Evolutionary conservation across 2,329 filamentous ascomycete species (phyloP).

Genomic region (Daldinia sp.): DNA sequence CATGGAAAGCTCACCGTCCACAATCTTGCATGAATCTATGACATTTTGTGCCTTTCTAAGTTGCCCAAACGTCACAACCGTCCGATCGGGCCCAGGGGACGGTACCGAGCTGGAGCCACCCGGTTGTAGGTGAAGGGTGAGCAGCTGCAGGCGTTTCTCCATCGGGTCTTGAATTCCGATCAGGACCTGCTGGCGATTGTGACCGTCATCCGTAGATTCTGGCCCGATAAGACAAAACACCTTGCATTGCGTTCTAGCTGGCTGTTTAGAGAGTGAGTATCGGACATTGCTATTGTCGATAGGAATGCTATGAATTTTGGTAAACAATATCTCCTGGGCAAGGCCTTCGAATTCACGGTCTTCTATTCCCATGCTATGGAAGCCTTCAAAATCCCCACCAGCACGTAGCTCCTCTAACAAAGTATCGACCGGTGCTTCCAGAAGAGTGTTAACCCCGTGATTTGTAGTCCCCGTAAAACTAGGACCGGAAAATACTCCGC

Average conservation of each 20-base stretch:
- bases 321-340: slow-evolving; percentile 75
- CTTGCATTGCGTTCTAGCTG: slow-evolving; percentile 63
- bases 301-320: slow-evolving; percentile 73
- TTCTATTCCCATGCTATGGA: slow-evolving; percentile 76
- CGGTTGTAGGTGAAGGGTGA: slow-evolving; percentile 67
- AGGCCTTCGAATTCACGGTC: slow-evolving; percentile 77
- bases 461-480: slow-evolving; percentile 50
- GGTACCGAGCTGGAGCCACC: slow-evolving; percentile 14
- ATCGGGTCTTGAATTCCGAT: slow-evolving; percentile 75
- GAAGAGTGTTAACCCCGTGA: slow-evolving; percentile 52
- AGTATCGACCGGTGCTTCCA: slow-evolving; percentile 74
- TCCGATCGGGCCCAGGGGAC: slow-evolving; percentile 47
- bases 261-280: slow-evolving; percentile 64
- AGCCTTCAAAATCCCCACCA: slow-evolving; percentile 70
- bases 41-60: slow-evolving; percentile 71
- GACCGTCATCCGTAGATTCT: slow-evolving; percentile 61
- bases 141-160: slow-evolving; percentile 72
- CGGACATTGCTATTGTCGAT: slow-evolving; percentile 68
- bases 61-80: slow-evolving; percentile 57
- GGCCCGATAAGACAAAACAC: slow-evolving; percentile 74
- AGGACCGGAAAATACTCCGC: slow-evolving; percentile 56
- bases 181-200: slow-evolving; percentile 63
- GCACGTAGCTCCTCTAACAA: slow-evolving; percentile 73
- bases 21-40: slow-evolving; percentile 75
- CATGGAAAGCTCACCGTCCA: slow-evolving; percentile 71